These are phyloP conservation scores for Hericium coralloides DNA, from an alignment of 768 basidiomycete species.

Conservation along the genomic window DNA sequence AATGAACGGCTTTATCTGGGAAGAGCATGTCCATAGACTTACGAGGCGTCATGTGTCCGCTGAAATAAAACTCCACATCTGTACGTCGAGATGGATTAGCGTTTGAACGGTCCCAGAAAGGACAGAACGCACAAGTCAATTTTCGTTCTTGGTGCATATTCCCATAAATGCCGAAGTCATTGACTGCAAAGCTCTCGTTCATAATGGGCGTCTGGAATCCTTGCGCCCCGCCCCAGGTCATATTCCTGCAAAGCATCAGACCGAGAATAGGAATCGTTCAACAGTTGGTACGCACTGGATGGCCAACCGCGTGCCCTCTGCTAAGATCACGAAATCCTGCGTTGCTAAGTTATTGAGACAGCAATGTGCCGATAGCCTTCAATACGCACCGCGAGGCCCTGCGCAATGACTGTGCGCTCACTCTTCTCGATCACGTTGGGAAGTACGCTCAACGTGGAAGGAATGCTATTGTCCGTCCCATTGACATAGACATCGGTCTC, in stretches of 20 bases:
- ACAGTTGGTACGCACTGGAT: constrained; percentile 20
- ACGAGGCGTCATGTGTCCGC: constrained; percentile 56
- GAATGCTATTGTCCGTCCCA: constrained; percentile 21
- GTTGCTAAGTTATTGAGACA: background rate
- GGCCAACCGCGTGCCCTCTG: constrained; percentile 28
- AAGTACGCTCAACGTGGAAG: constrained; percentile 25
- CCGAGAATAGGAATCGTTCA: background rate
- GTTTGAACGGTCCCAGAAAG: background rate
- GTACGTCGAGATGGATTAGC: background rate
- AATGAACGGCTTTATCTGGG: background rate
- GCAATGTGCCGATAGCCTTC: background rate
- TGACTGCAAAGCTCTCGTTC: constrained; percentile 21
- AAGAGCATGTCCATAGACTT: constrained; percentile 9
- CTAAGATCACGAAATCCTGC: constrained; percentile 27
- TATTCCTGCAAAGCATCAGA: constrained; percentile 16
- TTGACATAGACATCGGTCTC: constrained; percentile 20
- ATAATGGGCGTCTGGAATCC: constrained; percentile 28
- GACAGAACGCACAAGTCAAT: constrained; percentile 21
- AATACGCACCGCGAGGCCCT: constrained; percentile 23
- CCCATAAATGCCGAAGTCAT: constrained; percentile 24
- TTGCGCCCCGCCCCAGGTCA: constrained; percentile 27
- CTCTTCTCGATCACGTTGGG: constrained; percentile 30
- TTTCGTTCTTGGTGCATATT: constrained; percentile 24
- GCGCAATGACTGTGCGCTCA: constrained; percentile 24
- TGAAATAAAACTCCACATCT: constrained; percentile 51